These are phyloP conservation scores for Pythium biforme DNA, from an alignment of 352 stramenopile genomes.

Conservation along the genomic window DNA sequence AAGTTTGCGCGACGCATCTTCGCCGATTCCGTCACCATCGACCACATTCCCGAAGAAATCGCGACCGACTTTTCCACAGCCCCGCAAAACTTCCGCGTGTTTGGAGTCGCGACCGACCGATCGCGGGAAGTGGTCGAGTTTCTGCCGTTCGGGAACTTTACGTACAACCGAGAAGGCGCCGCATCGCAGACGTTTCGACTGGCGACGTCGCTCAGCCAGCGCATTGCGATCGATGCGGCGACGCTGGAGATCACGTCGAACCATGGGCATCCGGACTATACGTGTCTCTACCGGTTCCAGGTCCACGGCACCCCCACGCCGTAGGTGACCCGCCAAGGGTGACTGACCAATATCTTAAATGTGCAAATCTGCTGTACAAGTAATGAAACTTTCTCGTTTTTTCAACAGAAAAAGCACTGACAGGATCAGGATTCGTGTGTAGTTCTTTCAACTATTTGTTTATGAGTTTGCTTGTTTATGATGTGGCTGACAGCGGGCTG, in stretches of 20 bases:
- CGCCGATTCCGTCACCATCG: slow-evolving; percentile 65
- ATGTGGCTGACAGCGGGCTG: no score
- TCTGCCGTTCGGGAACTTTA: slow-evolving; percentile 75
- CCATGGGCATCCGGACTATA: slow-evolving; percentile 83
- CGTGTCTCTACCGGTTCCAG: slow-evolving; percentile 88
- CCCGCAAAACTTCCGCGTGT: slow-evolving; percentile 58
- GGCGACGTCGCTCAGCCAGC: slow-evolving; percentile 38
- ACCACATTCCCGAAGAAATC: slow-evolving; percentile 75
- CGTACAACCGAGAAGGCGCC: slow-evolving; percentile 47
- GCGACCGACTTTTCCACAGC: slow-evolving; percentile 71
- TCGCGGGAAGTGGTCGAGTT: slow-evolving; percentile 42
- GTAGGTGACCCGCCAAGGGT: not conserved
- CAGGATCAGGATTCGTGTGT: no score
- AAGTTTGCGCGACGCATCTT: slow-evolving; percentile 69
- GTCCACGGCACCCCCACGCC: slow-evolving; percentile 53
- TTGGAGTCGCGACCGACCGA: slow-evolving; percentile 49
- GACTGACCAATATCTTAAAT: not conserved
- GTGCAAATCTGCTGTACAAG: slow-evolving; percentile 9
- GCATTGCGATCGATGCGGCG: slow-evolving; percentile 58
- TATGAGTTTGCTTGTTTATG: not conserved
- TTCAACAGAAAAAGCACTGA: not conserved
- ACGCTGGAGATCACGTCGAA: slow-evolving; percentile 81
- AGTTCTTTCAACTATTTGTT: not conserved
- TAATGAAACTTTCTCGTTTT: slow-evolving; percentile 6
- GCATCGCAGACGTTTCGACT: slow-evolving; percentile 72